Conservation (phyloP, 768 basidiomycete genomes). For the Hygrocybe punicea region DNA sequence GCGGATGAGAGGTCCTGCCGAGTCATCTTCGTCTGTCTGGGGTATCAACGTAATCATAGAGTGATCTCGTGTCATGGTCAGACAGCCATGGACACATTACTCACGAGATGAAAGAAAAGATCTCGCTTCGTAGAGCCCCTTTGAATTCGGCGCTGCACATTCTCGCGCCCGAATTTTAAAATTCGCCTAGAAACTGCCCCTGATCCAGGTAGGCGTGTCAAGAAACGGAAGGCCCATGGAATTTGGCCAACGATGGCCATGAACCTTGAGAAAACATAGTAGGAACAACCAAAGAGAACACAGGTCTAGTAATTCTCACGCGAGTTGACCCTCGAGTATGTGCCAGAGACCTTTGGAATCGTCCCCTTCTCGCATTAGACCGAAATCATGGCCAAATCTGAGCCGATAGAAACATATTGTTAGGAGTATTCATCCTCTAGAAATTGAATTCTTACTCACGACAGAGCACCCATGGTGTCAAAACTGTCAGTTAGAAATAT, state of each 20-base stretch:
- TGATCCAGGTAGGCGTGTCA: neutral
- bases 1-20: conserved; percentile 13
- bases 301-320: neutral
- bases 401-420: neutral
- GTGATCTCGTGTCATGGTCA: neutral
- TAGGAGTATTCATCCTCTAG: neutral
- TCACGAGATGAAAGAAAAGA: conserved; percentile 41
- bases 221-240: conserved; percentile 8
- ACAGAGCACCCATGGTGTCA: neutral
- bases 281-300: neutral
- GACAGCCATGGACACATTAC: conserved; percentile 7
- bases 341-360: neutral
- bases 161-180: neutral
- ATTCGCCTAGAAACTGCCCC: neutral
- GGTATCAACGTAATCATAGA: neutral
- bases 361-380: neutral
- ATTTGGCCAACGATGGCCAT: conserved; percentile 5
- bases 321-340: conserved; percentile 2
- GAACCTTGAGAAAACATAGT: conserved; percentile 1
- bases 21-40: conserved; percentile 43
- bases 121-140: conserved; percentile 23
- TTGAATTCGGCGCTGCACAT: conserved; percentile 2
- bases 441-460: neutral
- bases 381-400: conserved; percentile 6
- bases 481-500: neutral